A percentile compares a stretch with the other conserved stretches of the same genome.
phyloP scores from a whole-genome alignment of 805 yeast genomes.

The Yamadazyma kitorensis region DNA sequence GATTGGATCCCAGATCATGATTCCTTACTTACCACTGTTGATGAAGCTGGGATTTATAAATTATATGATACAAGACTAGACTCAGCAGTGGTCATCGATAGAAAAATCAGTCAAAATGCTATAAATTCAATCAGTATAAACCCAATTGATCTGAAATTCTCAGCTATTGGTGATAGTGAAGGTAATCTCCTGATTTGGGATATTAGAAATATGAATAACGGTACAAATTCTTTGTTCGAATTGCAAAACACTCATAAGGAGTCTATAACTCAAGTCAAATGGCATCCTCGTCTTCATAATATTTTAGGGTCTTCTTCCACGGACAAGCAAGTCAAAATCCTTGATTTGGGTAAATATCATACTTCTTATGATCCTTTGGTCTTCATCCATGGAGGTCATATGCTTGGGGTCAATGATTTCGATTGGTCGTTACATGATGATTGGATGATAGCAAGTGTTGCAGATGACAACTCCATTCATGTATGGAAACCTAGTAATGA shows the following conservation, averaged over 20 bases:
- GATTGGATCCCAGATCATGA: constrained; percentile 67
- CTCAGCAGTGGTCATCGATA: constrained; percentile 1
- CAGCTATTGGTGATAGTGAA: constrained; percentile 65
- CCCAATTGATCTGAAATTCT: constrained; percentile 48
- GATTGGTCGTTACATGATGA: constrained; percentile 76
- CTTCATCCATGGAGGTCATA: constrained; percentile 83
- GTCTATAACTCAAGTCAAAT: constrained; percentile 62
- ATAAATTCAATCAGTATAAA: constrained; percentile 62
- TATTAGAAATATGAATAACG: constrained; percentile 39
- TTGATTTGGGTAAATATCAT: constrained; percentile 44
- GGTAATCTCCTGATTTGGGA: constrained; percentile 68
- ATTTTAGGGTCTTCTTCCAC: constrained; percentile 65
- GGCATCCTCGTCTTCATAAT: constrained; percentile 61
- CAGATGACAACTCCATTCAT: constrained; percentile 85
- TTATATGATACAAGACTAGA: constrained; percentile 52
- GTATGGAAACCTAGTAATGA: constrained; percentile 67
- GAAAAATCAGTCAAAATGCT: constrained; percentile 25
- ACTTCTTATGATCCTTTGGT: constrained; percentile 25
- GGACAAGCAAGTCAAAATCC: constrained; percentile 60
- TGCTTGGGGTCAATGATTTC: constrained; percentile 80
- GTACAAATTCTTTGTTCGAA: background rate
- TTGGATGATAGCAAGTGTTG: constrained; percentile 70
- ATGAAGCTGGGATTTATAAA: constrained; percentile 56
- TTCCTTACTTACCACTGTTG: constrained; percentile 59
- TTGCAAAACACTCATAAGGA: constrained; percentile 34